Percentiles rank a stretch among this genome's conserved stretches.
phyloP scores from a whole-genome alignment of 2,329 filamentous ascomycete genomes.

The Aureobasidium sp. region DNA sequence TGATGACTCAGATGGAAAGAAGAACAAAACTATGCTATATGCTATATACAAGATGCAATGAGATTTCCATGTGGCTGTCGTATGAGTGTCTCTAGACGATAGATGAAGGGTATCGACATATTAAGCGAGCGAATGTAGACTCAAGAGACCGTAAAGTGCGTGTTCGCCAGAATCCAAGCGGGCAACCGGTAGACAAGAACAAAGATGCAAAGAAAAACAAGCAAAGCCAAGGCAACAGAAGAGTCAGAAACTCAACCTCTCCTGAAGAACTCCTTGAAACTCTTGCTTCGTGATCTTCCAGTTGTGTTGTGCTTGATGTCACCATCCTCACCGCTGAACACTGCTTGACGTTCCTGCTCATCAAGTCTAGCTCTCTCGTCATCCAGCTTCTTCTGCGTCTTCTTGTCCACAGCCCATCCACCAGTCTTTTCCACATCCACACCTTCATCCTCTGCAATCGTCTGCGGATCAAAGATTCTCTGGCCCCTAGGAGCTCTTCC shows the following conservation, averaged over 20 bases:
- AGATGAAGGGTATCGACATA: background rate
- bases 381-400: conserved; percentile 12
- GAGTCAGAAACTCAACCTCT: background rate
- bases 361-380: conserved; percentile 1
- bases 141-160: background rate
- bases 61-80: background rate
- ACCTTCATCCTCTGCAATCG: conserved; percentile 11
- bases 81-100: background rate
- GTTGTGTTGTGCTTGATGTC: conserved; percentile 7
- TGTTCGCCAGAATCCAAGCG: background rate
- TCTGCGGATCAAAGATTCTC: conserved; percentile 11
- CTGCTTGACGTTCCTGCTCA: conserved; percentile 4
- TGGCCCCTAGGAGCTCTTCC: background rate
- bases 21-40: background rate
- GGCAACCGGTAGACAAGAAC: too few relatives aligned
- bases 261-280: conserved; percentile 13
- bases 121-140: background rate
- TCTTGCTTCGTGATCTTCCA: conserved; percentile 6
- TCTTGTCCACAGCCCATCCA: conserved; percentile 11
- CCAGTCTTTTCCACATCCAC: conserved; percentile 3
- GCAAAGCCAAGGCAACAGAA: background rate
- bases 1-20: background rate
- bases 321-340: background rate
- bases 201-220: background rate
- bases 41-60: background rate